A percentile compares a stretch with the other conserved stretches of the same genome.
These are phyloP conservation scores for Thymus quinquecostatus DNA, from an alignment of 257 asterid genomes.

Conservation along the genomic window DNA sequence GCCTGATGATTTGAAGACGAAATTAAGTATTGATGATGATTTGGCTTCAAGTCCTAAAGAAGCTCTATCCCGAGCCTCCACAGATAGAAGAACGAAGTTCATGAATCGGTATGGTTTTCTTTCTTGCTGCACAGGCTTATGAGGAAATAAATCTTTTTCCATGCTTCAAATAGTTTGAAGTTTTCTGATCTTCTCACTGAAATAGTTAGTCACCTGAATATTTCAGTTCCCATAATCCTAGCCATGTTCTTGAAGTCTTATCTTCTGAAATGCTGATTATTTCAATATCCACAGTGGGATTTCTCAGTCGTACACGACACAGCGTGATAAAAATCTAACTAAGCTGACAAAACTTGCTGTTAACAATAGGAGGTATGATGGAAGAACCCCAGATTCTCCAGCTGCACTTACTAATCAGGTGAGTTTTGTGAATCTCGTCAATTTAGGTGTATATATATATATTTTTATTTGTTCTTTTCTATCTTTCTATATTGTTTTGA, in stretches of 20 bases:
- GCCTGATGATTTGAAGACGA: conserved; percentile 91
- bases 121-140: conserved; percentile 21
- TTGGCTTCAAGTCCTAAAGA: conserved; percentile 92
- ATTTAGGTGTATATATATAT: conserved; percentile 9
- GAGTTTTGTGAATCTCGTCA: conserved; percentile 32
- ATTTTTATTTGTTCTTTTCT: conserved; percentile 11
- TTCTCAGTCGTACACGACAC: conserved; percentile 72
- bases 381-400: conserved; percentile 89
- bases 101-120: conserved; percentile 65
- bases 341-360: conserved; percentile 89
- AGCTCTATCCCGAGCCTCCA: conserved; percentile 93
- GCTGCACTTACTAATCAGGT: conserved; percentile 83
- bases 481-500: conserved; percentile 14
- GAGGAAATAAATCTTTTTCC: conserved; percentile 26
- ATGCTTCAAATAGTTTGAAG: conserved; percentile 25
- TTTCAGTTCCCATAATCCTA: conserved; percentile 19
- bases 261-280: conserved; percentile 13
- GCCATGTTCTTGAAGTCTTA: conserved; percentile 14
- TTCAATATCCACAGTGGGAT: conserved; percentile 63
- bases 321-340: conserved; percentile 65
- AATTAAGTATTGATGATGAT: conserved; percentile 94
- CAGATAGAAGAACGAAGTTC: conserved; percentile 88
- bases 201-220: conserved; percentile 5
- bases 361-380: conserved; percentile 74
- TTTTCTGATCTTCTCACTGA: conserved; percentile 14